Evolutionary conservation across 164 flowering plant genomes (phyloP), one percentile per base, ranked within the genome.

Genomic region (Berberis vulgaris): DNA sequence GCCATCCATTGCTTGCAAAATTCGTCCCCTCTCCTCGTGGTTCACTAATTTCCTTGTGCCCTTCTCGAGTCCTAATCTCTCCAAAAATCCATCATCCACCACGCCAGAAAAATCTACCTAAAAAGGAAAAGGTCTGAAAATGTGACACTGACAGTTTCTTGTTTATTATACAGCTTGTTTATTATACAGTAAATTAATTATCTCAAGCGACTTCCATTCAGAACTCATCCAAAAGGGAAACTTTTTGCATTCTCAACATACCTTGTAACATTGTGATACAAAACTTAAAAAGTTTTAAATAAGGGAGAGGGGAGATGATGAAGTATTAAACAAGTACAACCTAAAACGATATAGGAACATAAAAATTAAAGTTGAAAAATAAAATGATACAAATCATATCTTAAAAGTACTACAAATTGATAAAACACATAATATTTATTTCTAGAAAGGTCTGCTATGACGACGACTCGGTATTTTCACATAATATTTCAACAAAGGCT

Each of bases 51-150:
- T 90, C 79, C 97, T 84, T 8, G 88, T 87, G 26, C 97, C 97
- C 79, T 93, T 93, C 69, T 87, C 92, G 46, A 90, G 57, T 64
- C 83, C 96, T 69, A 93, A 65, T 64, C 78, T 81, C 73, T 78
- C 76, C 73, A 93, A 76, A 69, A 93, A 86, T 6, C 61, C 86
- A 67, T 90, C 84, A 73, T 84, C 89, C 49, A 93, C 96, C 72
- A 83, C 68, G 7, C 98, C 98, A 44, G 98, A 93, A 74, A 93
- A 93, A 72, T 93, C 98, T 60, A 93, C 97, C 98, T 93, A 73
- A n/a, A 71, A 67, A 45, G 7, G 50, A 50, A 38, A 38, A 52
- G 13, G 7, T 3, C 1, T 9, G 42, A 42, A 12, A 54, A 52
- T 39, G 8, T 54, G 11, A 49, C 52, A 49, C 6, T 49, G 52